A percentile compares a stretch with the other conserved stretches of the same genome.
phyloP scores from a whole-genome alignment of 169 alveolate species.

The Plasmodium berghei region DNA sequence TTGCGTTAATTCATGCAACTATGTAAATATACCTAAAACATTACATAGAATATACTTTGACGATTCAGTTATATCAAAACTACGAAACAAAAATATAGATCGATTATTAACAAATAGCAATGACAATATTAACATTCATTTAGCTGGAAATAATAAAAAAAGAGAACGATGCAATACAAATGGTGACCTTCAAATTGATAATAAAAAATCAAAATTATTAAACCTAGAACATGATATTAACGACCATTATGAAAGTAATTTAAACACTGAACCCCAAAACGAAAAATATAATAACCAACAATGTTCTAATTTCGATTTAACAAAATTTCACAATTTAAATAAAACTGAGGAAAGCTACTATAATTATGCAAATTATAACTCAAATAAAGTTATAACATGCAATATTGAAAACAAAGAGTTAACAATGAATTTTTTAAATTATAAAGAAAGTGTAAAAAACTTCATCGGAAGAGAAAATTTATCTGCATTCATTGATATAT shows the following conservation, averaged over 20 bases:
- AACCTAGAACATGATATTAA: constrained; percentile 10
- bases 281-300: background rate
- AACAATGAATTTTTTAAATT: constrained; percentile 65
- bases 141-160: constrained; percentile 11
- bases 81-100: background rate
- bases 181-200: background rate
- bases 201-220: constrained; percentile 15
- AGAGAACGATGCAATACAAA: constrained; percentile 10
- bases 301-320: background rate
- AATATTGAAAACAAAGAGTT: constrained; percentile 62
- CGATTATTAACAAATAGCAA: constrained; percentile 4
- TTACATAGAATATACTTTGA: constrained; percentile 24
- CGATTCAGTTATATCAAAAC: constrained; percentile 4
- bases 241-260: background rate
- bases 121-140: background rate
- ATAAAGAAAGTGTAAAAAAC: constrained; percentile 79
- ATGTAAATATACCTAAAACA: constrained; percentile 55
- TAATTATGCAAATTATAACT: constrained; percentile 7
- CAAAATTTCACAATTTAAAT: background rate
- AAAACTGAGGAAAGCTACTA: background rate
- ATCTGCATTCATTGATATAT: constrained; percentile 77
- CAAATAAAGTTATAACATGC: constrained; percentile 40
- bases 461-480: constrained; percentile 80
- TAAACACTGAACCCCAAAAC: background rate
- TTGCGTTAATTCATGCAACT: constrained; percentile 16